Evolutionary conservation across 768 basidiomycete species (phyloP).

Genomic region (Macrocybe gigantea): DNA sequence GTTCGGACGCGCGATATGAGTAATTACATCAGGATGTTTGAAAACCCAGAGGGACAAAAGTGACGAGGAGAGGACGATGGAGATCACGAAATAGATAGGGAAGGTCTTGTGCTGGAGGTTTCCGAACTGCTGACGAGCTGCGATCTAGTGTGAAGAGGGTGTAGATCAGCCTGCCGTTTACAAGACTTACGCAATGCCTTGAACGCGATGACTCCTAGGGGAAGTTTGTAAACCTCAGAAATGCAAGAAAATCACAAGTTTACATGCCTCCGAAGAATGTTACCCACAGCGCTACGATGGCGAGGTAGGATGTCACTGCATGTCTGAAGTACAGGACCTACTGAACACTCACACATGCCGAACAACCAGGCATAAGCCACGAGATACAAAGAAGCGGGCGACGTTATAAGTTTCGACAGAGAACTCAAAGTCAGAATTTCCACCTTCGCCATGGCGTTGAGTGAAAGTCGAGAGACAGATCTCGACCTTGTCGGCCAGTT

Average conservation of each 20-base stretch:
- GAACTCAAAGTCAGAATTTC: constrained; percentile 30
- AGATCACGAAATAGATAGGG: constrained; percentile 67
- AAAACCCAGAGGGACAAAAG: constrained; percentile 55
- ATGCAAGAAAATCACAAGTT: neutral
- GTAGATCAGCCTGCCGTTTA: too few relatives aligned
- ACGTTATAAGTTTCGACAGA: constrained; percentile 23
- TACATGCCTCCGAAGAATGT: constrained; percentile 58
- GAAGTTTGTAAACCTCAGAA: neutral
- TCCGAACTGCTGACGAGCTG: constrained; percentile 69
- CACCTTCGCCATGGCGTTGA: constrained; percentile 23
- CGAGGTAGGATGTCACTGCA: constrained; percentile 8
- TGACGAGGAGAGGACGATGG: constrained; percentile 45
- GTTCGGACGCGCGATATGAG: constrained; percentile 38
- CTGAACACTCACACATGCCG: constrained; percentile 56
- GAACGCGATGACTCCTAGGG: constrained; percentile 53
- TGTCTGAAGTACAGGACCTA: constrained; percentile 3
- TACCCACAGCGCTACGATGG: constrained; percentile 47
- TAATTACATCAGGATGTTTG: constrained; percentile 50
- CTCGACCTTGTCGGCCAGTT: neutral
- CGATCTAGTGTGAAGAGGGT: neutral
- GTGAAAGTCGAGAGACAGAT: neutral
- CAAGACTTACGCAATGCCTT: constrained; percentile 47
- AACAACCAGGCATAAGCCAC: constrained; percentile 58
- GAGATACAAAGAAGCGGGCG: constrained; percentile 39
- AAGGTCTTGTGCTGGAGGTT: constrained; percentile 69